Evolutionary conservation across 805 yeast species (phyloP).

Genomic region (Wilhelminamyces savonicus): DNA sequence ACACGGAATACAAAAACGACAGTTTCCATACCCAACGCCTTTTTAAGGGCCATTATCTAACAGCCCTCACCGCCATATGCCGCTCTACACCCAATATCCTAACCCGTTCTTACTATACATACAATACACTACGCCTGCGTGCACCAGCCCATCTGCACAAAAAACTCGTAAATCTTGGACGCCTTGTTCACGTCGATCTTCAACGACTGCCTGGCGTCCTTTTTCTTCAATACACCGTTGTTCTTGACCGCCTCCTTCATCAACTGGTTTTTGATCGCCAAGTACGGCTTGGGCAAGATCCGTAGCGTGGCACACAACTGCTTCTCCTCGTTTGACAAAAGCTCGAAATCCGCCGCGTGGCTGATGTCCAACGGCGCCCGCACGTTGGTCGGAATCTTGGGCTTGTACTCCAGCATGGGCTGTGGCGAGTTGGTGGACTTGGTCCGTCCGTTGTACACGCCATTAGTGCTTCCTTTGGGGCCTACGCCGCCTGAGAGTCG

Average conservation of each 20-base stretch:
- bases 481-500: no score
- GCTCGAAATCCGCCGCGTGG: slow-evolving; percentile 74
- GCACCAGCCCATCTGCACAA: slow-evolving; percentile 88
- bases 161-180: slow-evolving; percentile 84
- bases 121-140: slow-evolving; percentile 32
- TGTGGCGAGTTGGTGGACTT: slow-evolving; percentile 2
- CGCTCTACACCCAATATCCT: no score
- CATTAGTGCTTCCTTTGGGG: no score
- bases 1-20: no score
- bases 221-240: slow-evolving; percentile 78
- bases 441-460: slow-evolving; percentile 8
- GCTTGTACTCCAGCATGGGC: slow-evolving; percentile 24
- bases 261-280: slow-evolving; percentile 84
- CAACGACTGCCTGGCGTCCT: slow-evolving; percentile 76
- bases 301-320: slow-evolving; percentile 76
- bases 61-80: no score
- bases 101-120: no score
- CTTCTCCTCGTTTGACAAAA: slow-evolving; percentile 84
- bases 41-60: no score
- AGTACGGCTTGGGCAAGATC: slow-evolving; percentile 86
- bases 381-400: slow-evolving; percentile 37
- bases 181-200: slow-evolving; percentile 86
- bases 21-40: no score
- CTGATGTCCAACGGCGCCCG: slow-evolving; percentile 59
- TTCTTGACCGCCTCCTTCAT: slow-evolving; percentile 82